A percentile compares a stretch with the other conserved stretches of the same genome.
phyloP scores from a whole-genome alignment of 2,329 filamentous ascomycete genomes.

The Xylariaceae sp. region DNA sequence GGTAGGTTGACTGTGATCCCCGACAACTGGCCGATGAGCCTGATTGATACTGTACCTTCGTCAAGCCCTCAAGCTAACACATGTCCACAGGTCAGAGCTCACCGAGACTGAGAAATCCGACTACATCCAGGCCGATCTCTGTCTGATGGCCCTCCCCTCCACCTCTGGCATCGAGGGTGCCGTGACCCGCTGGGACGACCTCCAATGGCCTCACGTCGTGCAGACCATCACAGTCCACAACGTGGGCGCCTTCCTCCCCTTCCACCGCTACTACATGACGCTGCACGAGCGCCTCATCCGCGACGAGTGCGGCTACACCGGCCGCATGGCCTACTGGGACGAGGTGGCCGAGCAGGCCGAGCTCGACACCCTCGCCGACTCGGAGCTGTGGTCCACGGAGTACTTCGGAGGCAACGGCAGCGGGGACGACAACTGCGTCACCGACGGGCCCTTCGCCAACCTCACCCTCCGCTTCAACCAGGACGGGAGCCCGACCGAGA shows the following conservation, averaged over 20 bases:
- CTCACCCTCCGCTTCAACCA: constrained; percentile 1
- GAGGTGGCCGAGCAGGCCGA: not conserved
- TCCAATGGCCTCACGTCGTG: not conserved
- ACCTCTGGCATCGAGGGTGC: not conserved
- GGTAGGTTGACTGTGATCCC: too few relatives aligned
- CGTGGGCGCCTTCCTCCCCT: constrained; percentile 12
- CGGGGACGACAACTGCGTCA: constrained; percentile 3
- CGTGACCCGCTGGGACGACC: not conserved
- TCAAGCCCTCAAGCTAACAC: too few relatives aligned
- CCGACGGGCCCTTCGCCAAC: constrained; percentile 5
- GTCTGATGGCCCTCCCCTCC: not conserved
- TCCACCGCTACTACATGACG: constrained; percentile 12
- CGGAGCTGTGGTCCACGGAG: not conserved
- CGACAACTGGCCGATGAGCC: too few relatives aligned
- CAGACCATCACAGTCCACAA: constrained; percentile 1
- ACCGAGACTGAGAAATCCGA: not conserved
- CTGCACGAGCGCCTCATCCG: constrained; percentile 8
- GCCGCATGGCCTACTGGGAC: constrained; percentile 12
- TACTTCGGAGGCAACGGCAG: constrained; percentile 5
- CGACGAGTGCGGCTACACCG: constrained; percentile 13
- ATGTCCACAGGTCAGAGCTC: not conserved
- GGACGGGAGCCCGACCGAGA: not conserved
- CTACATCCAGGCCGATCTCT: not conserved
- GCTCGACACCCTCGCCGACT: not conserved
- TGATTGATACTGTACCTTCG: too few relatives aligned